Base-by-base conservation (phyloP, 495 filamentous ascomycete species). In the Xylaria scruposa region DNA sequence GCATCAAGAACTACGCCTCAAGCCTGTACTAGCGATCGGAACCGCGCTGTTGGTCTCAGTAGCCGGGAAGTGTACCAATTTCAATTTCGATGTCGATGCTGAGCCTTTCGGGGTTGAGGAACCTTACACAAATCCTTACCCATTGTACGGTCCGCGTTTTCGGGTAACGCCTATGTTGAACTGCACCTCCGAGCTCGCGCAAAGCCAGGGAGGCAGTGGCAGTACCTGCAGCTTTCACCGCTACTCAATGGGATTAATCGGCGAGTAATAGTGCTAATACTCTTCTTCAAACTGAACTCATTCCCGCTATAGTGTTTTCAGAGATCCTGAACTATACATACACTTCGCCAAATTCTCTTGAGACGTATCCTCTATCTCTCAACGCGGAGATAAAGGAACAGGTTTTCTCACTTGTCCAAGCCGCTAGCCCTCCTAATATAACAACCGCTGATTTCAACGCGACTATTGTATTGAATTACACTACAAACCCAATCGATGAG, bases 401-500 rank as follows among this genome's bases (percentile, higher is more conserved):
- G 0, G 24, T 61, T 24, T 40, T 61, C 58, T 61, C 58, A 17
- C 58, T 61, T 42, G 58, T 61, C 58, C 58, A 40, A 42, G 58
- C 36, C 33, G 58, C 58, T 17, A 61, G 42, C 36, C 58, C 58
- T 38, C 58, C 58, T 61, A 61, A 61, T 42, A 61, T 61, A 38
- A 61, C 58, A 38, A 38, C 33, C 58, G 58, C 36, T 19, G 36
- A 61, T 42, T 61, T 61, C 36, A 61, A 61, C 36, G 33, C 36
- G 58, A 61, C 58, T 61, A 42, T 61, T 7, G 58, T 61, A 24
- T n/a, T 61, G 33, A 40, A 61, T 21, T 61, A 61, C 58, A 61
- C 58, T 0, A 42, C 58, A n/a, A 61, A 61, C 58, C 33, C 58
- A 42, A 61, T 61, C 24, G 58, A 61, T 61, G 36, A 38, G 58